Base-by-base conservation (phyloP, 2,329 filamentous ascomycete genomes). In the Neonectria neomacrospora region DNA sequence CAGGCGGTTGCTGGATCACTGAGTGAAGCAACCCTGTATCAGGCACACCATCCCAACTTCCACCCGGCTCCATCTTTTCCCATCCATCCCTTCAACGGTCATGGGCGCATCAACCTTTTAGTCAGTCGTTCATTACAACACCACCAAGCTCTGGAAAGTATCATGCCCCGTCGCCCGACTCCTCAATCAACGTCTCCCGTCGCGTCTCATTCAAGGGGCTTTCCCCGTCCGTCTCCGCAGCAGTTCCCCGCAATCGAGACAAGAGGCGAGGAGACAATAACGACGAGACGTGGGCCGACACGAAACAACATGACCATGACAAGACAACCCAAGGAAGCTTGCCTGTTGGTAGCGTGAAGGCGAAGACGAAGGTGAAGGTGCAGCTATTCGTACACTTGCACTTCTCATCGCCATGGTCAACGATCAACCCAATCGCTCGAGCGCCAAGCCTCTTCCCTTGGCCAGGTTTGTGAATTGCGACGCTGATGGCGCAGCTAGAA, bases 41-140 rank as follows among this genome's bases (percentile, higher is more conserved):
- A 30, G 45, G 47, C 59, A 61, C 59, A 32, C 53, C 51, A 61
- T 60, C 51, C 23, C 26, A 28, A 41, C 37, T 37, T 20, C 58
- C 54, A 52, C 44, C 47, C 47, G 37, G 28, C 58, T 44, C 45
- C 45, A 44, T 51, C 41, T 26, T 47, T 55, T 22, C 20, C 52
- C 53, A 51, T 48, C 51, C 42, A 26, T 48, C 58, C 39, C 30
- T 23, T 45, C 47, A 18, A 37, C 30, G 8, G 42, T 32, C 41
- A 18, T 30, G 41, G 42, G 42, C 20, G 20, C 47, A 28, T 32
- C 39, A 44, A 44, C 52, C 11, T 44, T 14, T 41, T 53, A 56
- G 42, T 56, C 54, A 39, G 18, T 45, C 54, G 47, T 47, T 20
- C 20, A 42, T 39, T 39, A 28, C 22, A 56, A 22, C n/a, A 41